phyloP scores from a whole-genome alignment of 768 basidiomycete genomes.

The Kwoniella shandongensis region DNA sequence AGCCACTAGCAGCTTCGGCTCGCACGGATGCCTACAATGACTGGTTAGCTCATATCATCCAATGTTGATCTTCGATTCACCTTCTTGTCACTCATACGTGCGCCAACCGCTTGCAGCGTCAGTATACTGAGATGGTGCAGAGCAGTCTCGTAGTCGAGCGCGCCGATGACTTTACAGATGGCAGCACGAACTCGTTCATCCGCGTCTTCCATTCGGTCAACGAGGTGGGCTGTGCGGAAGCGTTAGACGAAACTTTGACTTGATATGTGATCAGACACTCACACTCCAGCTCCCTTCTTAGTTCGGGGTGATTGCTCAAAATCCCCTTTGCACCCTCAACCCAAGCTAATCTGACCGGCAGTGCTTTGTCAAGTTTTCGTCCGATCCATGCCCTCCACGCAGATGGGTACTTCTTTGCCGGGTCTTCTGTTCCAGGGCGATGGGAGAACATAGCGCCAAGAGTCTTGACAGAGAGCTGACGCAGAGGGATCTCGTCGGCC shows the following conservation, averaged over 20 bases:
- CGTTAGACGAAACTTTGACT: neutral
- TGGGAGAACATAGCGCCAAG: conserved; percentile 81
- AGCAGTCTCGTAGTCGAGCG: conserved; percentile 86
- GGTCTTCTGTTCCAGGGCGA: conserved; percentile 58
- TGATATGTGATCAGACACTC: conserved; percentile 6
- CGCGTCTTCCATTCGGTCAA: conserved; percentile 71
- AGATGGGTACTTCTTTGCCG: conserved; percentile 73
- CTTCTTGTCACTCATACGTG: conserved; percentile 81
- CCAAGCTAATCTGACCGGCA: conserved; percentile 71
- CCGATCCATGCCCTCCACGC: conserved; percentile 84
- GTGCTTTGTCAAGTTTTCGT: conserved; percentile 72
- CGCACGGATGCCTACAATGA: conserved; percentile 49
- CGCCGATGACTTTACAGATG: conserved; percentile 74
- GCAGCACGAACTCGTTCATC: conserved; percentile 89
- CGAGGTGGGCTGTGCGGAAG: conserved; percentile 55
- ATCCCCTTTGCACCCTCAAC: conserved; percentile 69
- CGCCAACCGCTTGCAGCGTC: conserved; percentile 67
- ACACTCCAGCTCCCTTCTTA: conserved; percentile 73
- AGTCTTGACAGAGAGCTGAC: conserved; percentile 77
- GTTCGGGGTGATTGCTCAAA: conserved; percentile 66
- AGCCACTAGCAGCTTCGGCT: conserved; percentile 68
- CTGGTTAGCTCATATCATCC: neutral
- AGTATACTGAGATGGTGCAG: conserved; percentile 72
- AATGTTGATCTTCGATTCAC: conserved; percentile 53
- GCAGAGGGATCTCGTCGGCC: conserved; percentile 68